These are phyloP conservation scores for Talaromyces sp. DNA, from an alignment of 2,329 filamentous ascomycete species.

Conservation along the genomic window DNA sequence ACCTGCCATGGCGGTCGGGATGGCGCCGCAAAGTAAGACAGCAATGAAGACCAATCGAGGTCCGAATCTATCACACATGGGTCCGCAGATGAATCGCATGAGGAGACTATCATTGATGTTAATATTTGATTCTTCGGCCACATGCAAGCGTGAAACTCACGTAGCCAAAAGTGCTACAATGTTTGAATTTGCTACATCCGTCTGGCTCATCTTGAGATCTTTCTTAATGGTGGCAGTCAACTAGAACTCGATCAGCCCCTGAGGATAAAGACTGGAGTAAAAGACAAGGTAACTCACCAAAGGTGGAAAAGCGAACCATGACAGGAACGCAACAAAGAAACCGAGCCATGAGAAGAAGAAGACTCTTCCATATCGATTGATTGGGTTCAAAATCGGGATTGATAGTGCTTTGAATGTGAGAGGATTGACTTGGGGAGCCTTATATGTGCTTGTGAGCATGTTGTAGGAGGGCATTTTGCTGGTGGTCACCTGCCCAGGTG, in stretches of 20 bases:
- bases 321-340: conserved; percentile 84
- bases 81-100: conserved; percentile 73
- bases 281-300: conserved; percentile 53
- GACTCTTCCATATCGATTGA: conserved; percentile 77
- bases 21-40: conserved; percentile 71
- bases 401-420: conserved; percentile 78
- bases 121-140: not conserved
- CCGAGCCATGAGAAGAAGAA: conserved; percentile 89
- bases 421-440: conserved; percentile 72
- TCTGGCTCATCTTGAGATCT: conserved; percentile 68
- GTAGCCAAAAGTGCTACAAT: conserved; percentile 75
- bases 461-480: conserved; percentile 22
- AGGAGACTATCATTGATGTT: conserved; percentile 54
- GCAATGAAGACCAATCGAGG: conserved; percentile 75
- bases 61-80: conserved; percentile 80
- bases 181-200: conserved; percentile 82
- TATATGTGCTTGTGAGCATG: conserved; percentile 29
- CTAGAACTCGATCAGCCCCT: conserved; percentile 30
- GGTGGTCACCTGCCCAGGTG: not conserved
- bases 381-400: conserved; percentile 72
- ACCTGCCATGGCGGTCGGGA: conserved; percentile 79
- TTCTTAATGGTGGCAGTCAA: conserved; percentile 73
- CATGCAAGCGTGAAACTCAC: conserved; percentile 36
- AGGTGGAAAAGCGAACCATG: conserved; percentile 87
- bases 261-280: too few relatives aligned